Evolutionary conservation across 192 early-diverging fungal species (phyloP), one percentile per base, ranked within the genome.

Genomic region (Coemansia sp.): DNA sequence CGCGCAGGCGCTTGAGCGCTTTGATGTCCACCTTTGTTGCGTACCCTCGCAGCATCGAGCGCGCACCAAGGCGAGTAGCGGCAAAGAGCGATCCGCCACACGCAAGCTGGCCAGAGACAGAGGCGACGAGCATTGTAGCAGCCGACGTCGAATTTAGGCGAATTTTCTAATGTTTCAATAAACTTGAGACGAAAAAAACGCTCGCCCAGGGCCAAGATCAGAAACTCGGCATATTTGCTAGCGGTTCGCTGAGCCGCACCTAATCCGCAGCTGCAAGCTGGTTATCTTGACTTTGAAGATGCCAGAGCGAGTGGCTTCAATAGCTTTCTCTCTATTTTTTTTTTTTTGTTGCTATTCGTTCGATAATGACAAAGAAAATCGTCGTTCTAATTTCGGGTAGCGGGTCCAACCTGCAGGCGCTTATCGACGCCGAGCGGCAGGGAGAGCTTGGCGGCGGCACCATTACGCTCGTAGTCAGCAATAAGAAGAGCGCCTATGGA

Each of bases 381-480:
- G 92, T 98, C 42, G 96, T 99, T 46, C 88, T 97, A 47, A 94
- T 99, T 62, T 96, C 94, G 6, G 97, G 97, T 46, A 93, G 86
- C 70, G 98, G 98, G 20, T 87, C 94, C 39, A 99, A 99, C 83
- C 87, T 99, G 24, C 98, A 99, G 76, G 98, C 98, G 20, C 72
- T 99, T 20, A 96, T 99, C 54, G 93, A 99, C 69, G 91, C 94
- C 3, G 82, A 82, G 14, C 61, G 74, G 5, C 53, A 71, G 29
- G 83, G 82, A 19, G 59, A 60, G 24, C 83, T 94, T 3, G 74
- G 76, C 17, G 29, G 60, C 56, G 88, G 86, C 15, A 83, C 88
- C 20, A 96, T 99, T 56, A 73, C 81, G 25, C 88, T 93, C 4
- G 98, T 99, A 9, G 89, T 99, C 46, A 97, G 96, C 19, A 99